phyloP scores from a whole-genome alignment of 2,329 filamentous ascomycete species.

The Xylogone sp. region DNA sequence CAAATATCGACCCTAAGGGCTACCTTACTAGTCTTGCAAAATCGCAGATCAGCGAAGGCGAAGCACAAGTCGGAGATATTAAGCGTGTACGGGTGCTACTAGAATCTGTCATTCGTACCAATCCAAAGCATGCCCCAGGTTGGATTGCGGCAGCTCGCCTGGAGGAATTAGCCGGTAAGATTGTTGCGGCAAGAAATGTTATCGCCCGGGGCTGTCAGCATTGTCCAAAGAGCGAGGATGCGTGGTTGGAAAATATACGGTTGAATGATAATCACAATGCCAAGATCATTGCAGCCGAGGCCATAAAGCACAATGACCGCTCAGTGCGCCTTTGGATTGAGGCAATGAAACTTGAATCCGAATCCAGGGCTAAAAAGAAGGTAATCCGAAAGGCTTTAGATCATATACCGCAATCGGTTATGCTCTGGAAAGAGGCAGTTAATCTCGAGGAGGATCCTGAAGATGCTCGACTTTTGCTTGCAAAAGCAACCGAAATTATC shows the following conservation, averaged over 20 bases:
- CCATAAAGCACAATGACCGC: conserved; percentile 85
- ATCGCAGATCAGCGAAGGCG: conserved; percentile 72
- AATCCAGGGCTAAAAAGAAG: conserved; percentile 81
- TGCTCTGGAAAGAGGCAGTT: conserved; percentile 96
- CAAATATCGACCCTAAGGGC: conserved; percentile 89
- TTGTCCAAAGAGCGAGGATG: conserved; percentile 91
- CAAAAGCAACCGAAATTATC: conserved; percentile 93
- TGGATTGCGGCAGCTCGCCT: conserved; percentile 94
- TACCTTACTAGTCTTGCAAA: conserved; percentile 91
- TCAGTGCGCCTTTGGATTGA: conserved; percentile 92
- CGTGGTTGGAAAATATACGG: conserved; percentile 93
- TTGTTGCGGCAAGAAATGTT: conserved; percentile 81
- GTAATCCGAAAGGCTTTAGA: conserved; percentile 89
- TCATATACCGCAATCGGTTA: conserved; percentile 89
- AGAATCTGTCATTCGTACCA: conserved; percentile 97
- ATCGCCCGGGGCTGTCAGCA: conserved; percentile 86
- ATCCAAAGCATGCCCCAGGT: conserved; percentile 88
- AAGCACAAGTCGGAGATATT: conserved; percentile 88
- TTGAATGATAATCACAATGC: conserved; percentile 90
- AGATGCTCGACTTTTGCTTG: conserved; percentile 83
- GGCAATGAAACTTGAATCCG: conserved; percentile 87
- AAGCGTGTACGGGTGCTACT: conserved; percentile 87
- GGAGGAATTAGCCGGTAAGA: conserved; percentile 89
- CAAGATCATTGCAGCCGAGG: conserved; percentile 90
- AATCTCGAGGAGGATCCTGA: conserved; percentile 89